These are phyloP conservation scores for Liquidambar formosana DNA, from an alignment of 164 flowering plant species.

Conservation along the genomic window DNA sequence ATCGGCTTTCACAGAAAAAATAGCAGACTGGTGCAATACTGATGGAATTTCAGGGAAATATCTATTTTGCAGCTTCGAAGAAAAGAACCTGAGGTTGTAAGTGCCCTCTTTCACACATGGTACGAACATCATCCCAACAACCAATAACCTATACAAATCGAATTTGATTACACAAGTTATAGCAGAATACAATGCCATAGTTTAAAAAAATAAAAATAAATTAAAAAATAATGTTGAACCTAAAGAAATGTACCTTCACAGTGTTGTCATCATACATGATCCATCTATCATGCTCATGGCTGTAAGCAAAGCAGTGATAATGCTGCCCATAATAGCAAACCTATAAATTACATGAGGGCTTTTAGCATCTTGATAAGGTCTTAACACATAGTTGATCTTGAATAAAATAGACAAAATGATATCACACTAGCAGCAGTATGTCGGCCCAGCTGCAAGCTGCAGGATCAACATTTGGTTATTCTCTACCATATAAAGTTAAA, in stretches of 20 bases:
- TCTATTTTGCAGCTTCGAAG: conserved; percentile 80
- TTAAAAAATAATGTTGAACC: background rate
- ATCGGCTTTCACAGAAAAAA: too few species aligned
- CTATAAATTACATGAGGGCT: conserved; percentile 30
- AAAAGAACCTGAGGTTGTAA: conserved; percentile 98
- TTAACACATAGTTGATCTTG: background rate
- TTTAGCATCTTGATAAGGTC: background rate
- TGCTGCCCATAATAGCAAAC: conserved; percentile 99
- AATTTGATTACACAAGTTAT: too few species aligned
- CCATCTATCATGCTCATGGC: conserved; percentile 72
- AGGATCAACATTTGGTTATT: too few species aligned
- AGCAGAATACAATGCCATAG: background rate
- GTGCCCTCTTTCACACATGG: conserved; percentile 86
- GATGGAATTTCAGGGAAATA: conserved; percentile 8
- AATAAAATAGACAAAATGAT: too few species aligned
- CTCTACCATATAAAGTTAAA: too few species aligned
- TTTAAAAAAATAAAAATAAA: conserved; percentile 8
- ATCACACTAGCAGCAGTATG: too few species aligned
- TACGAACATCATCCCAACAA: conserved; percentile 81
- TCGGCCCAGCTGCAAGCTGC: too few species aligned
- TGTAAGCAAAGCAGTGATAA: conserved; percentile 95
- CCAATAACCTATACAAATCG: conserved; percentile 67
- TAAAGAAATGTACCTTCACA: conserved; percentile 65
- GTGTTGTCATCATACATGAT: conserved; percentile 93
- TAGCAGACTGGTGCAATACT: too few species aligned